phyloP scores from a whole-genome alignment of 139 green algal species.

The Tetraselmis chui region DNA sequence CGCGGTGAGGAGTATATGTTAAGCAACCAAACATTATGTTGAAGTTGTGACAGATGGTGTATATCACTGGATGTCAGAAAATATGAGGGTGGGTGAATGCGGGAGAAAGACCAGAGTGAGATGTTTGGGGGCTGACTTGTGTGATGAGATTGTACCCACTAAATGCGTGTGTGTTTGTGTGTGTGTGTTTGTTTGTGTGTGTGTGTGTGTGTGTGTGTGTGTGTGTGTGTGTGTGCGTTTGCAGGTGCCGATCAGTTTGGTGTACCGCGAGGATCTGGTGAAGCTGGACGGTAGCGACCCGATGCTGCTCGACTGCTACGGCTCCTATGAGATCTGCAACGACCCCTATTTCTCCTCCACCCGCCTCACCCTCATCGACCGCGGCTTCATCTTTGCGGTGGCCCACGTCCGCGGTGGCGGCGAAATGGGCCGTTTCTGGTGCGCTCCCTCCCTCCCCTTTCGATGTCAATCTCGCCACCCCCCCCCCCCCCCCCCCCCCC shows the following conservation, averaged over 20 bases:
- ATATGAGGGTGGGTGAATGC: constrained; percentile 3
- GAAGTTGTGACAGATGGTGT: too few species aligned
- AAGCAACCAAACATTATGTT: too few species aligned
- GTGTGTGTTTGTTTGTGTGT: too few species aligned
- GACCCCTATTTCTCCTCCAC: constrained; percentile 45
- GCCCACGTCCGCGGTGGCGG: constrained; percentile 76
- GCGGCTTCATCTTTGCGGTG: constrained; percentile 68
- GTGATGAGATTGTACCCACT: constrained; percentile 12
- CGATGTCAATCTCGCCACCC: too few species aligned
- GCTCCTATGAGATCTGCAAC: constrained; percentile 55
- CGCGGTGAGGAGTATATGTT: too few species aligned
- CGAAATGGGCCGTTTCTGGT: constrained; percentile 75
- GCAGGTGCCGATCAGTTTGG: background rate
- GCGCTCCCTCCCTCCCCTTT: too few species aligned
- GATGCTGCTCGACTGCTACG: constrained; percentile 49
- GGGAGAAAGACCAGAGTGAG: background rate
- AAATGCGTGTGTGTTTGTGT: too few species aligned
- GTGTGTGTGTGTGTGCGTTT: constrained; percentile 5
- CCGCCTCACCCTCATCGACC: constrained; percentile 62
- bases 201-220: constrained; percentile 27
- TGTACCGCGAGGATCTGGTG: constrained; percentile 8
- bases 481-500: too few species aligned
- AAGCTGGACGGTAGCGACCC: constrained; percentile 23
- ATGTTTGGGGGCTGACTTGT: constrained; percentile 9
- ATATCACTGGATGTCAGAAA: too few species aligned